A percentile compares a stretch with the other conserved stretches of the same genome.
These are phyloP conservation scores for Chalciporus sphaerocephalus DNA, from an alignment of 768 basidiomycete genomes.

Conservation along the genomic window DNA sequence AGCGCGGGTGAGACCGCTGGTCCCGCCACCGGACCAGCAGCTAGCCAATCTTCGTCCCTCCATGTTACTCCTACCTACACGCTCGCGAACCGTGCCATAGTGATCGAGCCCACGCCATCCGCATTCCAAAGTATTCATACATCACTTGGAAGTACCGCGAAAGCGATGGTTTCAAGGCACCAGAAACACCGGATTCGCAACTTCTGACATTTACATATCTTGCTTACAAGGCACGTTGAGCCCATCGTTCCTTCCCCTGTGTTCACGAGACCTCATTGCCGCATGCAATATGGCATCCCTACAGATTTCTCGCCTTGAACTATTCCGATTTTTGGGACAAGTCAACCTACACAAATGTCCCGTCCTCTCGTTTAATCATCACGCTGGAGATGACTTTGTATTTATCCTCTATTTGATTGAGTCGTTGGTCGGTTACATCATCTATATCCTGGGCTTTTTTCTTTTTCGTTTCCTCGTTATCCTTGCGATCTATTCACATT, in stretches of 20 bases:
- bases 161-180: slow-evolving; percentile 4
- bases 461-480: slow-evolving; percentile 3
- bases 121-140: slow-evolving; percentile 5
- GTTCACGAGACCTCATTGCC: background rate
- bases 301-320: slow-evolving; percentile 1
- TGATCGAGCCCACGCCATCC: slow-evolving; percentile 20
- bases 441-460: slow-evolving; percentile 10
- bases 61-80: slow-evolving; percentile 63
- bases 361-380: slow-evolving; percentile 31
- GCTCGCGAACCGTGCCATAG: slow-evolving; percentile 38
- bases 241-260: slow-evolving; percentile 2
- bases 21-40: slow-evolving; percentile 10
- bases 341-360: slow-evolving; percentile 24
- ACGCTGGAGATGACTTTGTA: slow-evolving; percentile 20
- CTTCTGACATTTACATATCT: slow-evolving; percentile 9
- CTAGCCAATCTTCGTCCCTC: slow-evolving; percentile 20
- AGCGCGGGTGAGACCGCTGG: slow-evolving; percentile 43
- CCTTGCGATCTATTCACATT: slow-evolving; percentile 1
- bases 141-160: slow-evolving; percentile 3
- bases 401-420: slow-evolving; percentile 21
- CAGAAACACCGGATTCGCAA: slow-evolving; percentile 10
- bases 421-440: slow-evolving; percentile 8
- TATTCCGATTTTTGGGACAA: slow-evolving; percentile 14
- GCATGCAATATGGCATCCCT: slow-evolving; percentile 6
- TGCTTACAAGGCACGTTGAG: background rate